These are phyloP conservation scores for Pleodorina starrii DNA, from an alignment of 139 green algal species.

Conservation along the genomic window DNA sequence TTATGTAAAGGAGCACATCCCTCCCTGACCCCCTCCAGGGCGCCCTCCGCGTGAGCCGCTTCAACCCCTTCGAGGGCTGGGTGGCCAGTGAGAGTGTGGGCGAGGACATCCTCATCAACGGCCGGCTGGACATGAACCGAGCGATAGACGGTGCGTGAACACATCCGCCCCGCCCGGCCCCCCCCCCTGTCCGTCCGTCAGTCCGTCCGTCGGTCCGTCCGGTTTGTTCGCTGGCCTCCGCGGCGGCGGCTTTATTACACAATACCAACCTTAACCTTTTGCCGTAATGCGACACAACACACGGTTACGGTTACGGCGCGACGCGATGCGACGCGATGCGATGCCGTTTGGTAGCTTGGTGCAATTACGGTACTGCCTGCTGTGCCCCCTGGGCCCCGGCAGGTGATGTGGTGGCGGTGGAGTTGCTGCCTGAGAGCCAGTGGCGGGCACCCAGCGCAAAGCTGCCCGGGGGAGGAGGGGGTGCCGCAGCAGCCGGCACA, in stretches of 20 bases:
- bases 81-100: slow-evolving; percentile 79
- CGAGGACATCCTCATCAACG: slow-evolving; percentile 84
- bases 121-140: slow-evolving; percentile 85
- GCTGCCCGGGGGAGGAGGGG: slow-evolving; percentile 49
- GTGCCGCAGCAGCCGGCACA: slow-evolving; percentile 21
- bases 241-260: too few relatives aligned
- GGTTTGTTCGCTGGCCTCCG: too few relatives aligned
- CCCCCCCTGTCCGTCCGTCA: too few relatives aligned
- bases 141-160: slow-evolving; percentile 83
- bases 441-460: slow-evolving; percentile 71
- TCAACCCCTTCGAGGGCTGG: slow-evolving; percentile 87
- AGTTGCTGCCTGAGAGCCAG: slow-evolving; percentile 87
- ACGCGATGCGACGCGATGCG: too few relatives aligned
- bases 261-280: too few relatives aligned
- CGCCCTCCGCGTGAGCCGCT: slow-evolving; percentile 81
- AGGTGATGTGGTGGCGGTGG: slow-evolving; percentile 80
- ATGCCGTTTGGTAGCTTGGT: too few relatives aligned
- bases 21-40: slow-evolving; percentile 60
- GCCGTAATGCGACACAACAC: too few relatives aligned
- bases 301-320: too few relatives aligned
- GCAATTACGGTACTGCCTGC: too few relatives aligned
- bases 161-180: too few relatives aligned
- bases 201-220: too few relatives aligned
- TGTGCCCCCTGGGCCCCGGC: neutral
- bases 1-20: too few relatives aligned